Conservation (phyloP, 2,329 filamentous ascomycete species). For the Aspergillus flavus region DNA sequence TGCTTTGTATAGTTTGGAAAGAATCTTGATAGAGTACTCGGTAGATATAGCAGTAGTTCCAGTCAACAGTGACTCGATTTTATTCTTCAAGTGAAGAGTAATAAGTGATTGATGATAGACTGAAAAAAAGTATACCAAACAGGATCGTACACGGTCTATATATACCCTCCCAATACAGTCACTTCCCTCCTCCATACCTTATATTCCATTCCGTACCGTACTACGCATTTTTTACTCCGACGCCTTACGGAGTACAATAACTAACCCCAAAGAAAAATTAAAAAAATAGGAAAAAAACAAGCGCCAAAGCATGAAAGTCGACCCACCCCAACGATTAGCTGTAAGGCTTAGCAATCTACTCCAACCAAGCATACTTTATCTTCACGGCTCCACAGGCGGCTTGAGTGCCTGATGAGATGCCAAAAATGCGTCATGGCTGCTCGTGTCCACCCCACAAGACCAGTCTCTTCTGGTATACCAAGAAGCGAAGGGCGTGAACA, state of each 20-base stretch:
- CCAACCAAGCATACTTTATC: background rate
- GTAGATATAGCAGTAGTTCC: background rate
- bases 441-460: conserved; percentile 6
- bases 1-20: background rate
- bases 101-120: background rate
- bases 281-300: background rate
- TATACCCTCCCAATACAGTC: background rate
- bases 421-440: background rate
- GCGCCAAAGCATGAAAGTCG: background rate
- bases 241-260: background rate
- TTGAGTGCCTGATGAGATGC: background rate
- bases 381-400: background rate
- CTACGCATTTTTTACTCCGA: conserved; percentile 4
- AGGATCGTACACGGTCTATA: background rate
- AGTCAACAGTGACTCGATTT: background rate
- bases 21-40: background rate
- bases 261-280: background rate
- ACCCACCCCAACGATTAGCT: background rate
- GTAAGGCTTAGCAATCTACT: conserved; percentile 8
- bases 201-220: conserved; percentile 4
- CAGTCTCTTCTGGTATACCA: conserved; percentile 2
- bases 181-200: background rate
- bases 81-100: background rate
- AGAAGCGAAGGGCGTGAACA: conserved; percentile 5
- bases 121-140: background rate